Percentiles rank a stretch among this genome's conserved stretches.
These are phyloP conservation scores for Euptelea pleiosperma DNA, from an alignment of 164 flowering plant genomes.

Conservation along the genomic window DNA sequence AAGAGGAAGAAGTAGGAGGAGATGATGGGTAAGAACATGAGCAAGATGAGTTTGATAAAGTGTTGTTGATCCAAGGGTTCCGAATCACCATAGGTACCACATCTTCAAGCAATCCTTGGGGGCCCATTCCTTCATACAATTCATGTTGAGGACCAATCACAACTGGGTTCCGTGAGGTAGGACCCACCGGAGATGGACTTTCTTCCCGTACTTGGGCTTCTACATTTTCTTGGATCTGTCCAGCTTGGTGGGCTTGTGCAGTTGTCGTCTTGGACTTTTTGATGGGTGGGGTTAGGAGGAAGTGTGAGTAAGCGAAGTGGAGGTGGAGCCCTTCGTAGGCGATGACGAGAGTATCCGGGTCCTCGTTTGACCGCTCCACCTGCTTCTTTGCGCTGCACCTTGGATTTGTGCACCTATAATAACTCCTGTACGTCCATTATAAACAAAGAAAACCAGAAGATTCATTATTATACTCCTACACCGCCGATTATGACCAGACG, in stretches of 20 bases:
- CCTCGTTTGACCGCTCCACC: conserved; percentile 73
- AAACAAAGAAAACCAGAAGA: not conserved
- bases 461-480: not conserved
- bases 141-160: conserved; percentile 6
- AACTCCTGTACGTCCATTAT: conserved; percentile 52
- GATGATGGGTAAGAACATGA: conserved; percentile 23
- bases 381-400: conserved; percentile 91
- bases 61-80: conserved; percentile 36
- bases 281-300: conserved; percentile 22
- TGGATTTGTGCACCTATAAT: conserved; percentile 89
- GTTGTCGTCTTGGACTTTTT: conserved; percentile 24
- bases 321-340: conserved; percentile 97
- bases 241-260: not conserved
- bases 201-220: conserved; percentile 12
- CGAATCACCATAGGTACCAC: conserved; percentile 64
- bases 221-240: not conserved
- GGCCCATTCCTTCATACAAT: conserved; percentile 6
- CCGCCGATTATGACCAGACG: not conserved
- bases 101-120: conserved; percentile 85
- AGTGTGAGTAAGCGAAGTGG: conserved; percentile 67
- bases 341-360: conserved; percentile 68
- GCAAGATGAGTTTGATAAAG: conserved; percentile 21
- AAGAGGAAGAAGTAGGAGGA: conserved; percentile 21
- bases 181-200: not conserved
- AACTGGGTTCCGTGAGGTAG: conserved; percentile 3